Base-by-base conservation (phyloP, 2,329 filamentous ascomycete genomes). In the Teratosphaeria zuluensis region DNA sequence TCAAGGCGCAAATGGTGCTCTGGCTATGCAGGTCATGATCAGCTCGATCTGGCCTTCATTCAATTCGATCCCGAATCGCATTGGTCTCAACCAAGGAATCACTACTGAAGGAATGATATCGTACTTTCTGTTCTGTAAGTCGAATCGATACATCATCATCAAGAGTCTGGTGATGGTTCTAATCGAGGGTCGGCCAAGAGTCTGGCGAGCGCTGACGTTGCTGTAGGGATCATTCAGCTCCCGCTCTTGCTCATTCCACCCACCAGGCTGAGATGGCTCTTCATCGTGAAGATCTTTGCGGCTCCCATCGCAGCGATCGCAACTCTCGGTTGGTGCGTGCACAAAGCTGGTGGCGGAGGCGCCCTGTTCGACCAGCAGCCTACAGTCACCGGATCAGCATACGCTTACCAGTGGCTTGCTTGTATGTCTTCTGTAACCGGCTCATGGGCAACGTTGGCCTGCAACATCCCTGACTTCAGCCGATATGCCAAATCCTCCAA, bases 381-480 rank as follows among this genome's bases (percentile, higher is more conserved):
- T 30, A 59, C 30, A 71, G 74, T 51, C 74, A 76, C 33, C 72
- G 75, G 4, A 74, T 75, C 56, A 70, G 76, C 59, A 64, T 75
- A 61, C 70, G 74, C 63, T n/a, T 66, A 58, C 30, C 59, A 65
- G 21, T 66, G 63, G 62, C 60, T 82, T 63, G 78, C 78, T 57
- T 77, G 73, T 56, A 74, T 78, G 64, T 80, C 77, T 0, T 74
- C 75, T 2, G 77, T 79, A 1, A 76, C 81, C 61, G 77, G 77
- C 6, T 78, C 78, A 57, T 84, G 73, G 67, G 76, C 78, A 1
- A 81, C 79, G 0, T 68, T 82, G 2, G 77, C 74, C 12, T 75
- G 80, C 16, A 58, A 58, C 31, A 58, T 58, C 31, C 51, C 56
- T 19, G 56, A 58, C 33, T 58, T 58, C 52, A 54, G 51, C 33